Conservation (phyloP, 495 filamentous ascomycete species). For the Neurospora pannonica region DNA sequence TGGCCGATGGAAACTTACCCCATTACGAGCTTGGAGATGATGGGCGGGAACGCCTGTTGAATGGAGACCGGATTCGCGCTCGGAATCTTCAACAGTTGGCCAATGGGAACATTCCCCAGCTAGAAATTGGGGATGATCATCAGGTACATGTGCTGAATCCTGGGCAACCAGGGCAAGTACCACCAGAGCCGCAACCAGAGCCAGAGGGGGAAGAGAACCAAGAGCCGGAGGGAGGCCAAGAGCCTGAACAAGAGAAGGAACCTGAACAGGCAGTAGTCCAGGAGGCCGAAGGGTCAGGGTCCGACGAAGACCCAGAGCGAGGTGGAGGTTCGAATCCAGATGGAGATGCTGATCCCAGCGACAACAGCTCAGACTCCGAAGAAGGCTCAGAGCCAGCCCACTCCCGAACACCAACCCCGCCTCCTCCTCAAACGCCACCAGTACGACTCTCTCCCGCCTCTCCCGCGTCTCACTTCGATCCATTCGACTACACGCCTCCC, state of each 20-base stretch:
- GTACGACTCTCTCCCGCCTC: not conserved
- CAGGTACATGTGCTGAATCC: not conserved
- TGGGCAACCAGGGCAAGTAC: not conserved
- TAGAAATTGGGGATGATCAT: not conserved
- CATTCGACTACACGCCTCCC: not conserved
- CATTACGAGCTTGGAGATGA: not conserved
- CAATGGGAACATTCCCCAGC: not conserved
- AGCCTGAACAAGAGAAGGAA: not conserved
- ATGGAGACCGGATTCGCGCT: not conserved
- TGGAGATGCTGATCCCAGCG: not conserved
- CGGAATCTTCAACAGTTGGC: not conserved
- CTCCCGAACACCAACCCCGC: not conserved
- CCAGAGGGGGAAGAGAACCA: not conserved
- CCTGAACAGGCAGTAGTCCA: not conserved
- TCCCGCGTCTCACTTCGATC: not conserved
- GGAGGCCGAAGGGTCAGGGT: not conserved
- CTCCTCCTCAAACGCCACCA: not conserved
- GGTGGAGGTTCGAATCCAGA: not conserved
- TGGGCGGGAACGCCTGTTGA: not conserved
- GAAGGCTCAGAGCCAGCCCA: not conserved
- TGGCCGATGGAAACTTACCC: not conserved
- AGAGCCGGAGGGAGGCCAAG: not conserved
- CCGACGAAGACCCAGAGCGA: not conserved
- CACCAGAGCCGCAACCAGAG: not conserved
- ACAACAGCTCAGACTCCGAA: not conserved